These are phyloP conservation scores for Barbarea vulgaris DNA, from an alignment of 345 rosid genomes.

Conservation along the genomic window DNA sequence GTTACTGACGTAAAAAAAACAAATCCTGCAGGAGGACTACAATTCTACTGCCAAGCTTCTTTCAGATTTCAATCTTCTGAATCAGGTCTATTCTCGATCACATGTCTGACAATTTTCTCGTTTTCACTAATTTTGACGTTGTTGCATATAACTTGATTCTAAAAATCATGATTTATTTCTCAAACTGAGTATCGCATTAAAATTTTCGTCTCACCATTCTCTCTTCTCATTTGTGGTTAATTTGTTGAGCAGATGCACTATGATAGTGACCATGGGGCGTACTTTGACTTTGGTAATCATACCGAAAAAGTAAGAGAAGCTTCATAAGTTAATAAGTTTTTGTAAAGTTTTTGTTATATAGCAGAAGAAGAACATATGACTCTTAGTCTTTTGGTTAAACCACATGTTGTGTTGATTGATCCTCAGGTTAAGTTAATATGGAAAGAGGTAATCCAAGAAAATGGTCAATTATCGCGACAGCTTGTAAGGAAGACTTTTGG, in stretches of 20 bases:
- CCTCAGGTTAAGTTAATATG: slow-evolving; percentile 78
- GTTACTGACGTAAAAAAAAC: slow-evolving; percentile 25
- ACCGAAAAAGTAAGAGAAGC: slow-evolving; percentile 77
- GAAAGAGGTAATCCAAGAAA: slow-evolving; percentile 63
- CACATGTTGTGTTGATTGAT: slow-evolving; percentile 6
- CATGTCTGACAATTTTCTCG: not conserved
- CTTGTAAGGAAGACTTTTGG: slow-evolving; percentile 73
- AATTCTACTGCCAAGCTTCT: slow-evolving; percentile 66
- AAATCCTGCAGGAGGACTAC: slow-evolving; percentile 61
- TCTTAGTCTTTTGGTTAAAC: slow-evolving; percentile 4
- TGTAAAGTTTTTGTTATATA: not conserved
- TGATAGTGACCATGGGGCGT: slow-evolving; percentile 75
- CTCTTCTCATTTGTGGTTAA: slow-evolving; percentile 11
- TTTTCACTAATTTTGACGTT: not conserved
- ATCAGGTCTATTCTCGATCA: slow-evolving; percentile 59
- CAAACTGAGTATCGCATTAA: not conserved
- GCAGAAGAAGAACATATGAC: slow-evolving; percentile 1
- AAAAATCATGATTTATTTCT: not conserved
- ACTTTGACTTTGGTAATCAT: slow-evolving; percentile 92
- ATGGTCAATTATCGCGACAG: slow-evolving; percentile 60
- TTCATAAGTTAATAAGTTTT: not conserved
- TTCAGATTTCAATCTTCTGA: slow-evolving; percentile 72
- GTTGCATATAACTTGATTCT: not conserved
- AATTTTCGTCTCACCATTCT: not conserved
- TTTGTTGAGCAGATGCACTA: slow-evolving; percentile 72